Base-by-base conservation (phyloP, 1,284 basidiomycete species). In the Salmacisia buchloeana region DNA sequence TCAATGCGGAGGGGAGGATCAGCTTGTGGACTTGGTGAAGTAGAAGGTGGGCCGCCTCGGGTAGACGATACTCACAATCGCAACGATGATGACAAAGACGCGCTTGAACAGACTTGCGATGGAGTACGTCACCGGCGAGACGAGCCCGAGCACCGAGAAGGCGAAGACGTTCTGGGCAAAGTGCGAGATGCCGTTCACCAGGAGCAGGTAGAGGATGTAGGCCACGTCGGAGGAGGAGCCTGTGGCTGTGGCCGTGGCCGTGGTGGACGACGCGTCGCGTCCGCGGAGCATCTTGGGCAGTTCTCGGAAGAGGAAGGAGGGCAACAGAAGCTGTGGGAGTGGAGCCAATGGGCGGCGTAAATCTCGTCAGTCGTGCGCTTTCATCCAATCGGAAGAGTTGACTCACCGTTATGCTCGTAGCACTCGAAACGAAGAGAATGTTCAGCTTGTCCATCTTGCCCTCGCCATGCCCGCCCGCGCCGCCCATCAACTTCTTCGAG, bases 81-180 rank as follows among this genome's bases (percentile, higher is more conserved):
- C 94, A 70, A 97, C 88, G 81, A 92, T 93, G 75, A 99, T 99
- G 73, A 99, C 96, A 52, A 90, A 92, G 63, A 99, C 93, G 34
- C 96, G 90, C 83, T 99, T 99, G 83, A 97, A 88, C 72, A 99
- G 86, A 12, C 91, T 94, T 0, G 94, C 96, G 79, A 99, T 97
- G 56, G 91, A 94, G 83, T 99, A 99, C 0, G 96, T 98, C 65
- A 99, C 96, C 5, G 94, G 96, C 7, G 94, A 97, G 0, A 94
- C 96, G 36, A 91, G 90, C 1, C 92, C 88, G 29, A 99, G 87
- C 73, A 99, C 92, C 72, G 93, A 86, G 82, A 99, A 98, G 23
- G 96, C 96, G 71, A 98, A 89, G 75, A 98, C 88, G 83, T 93
- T 97, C 81, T 99, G 96, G 0, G 87, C 88, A 80, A 97, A 98